Conservation (phyloP, 1,284 basidiomycete genomes). For the Exobasidium rhododendri region DNA sequence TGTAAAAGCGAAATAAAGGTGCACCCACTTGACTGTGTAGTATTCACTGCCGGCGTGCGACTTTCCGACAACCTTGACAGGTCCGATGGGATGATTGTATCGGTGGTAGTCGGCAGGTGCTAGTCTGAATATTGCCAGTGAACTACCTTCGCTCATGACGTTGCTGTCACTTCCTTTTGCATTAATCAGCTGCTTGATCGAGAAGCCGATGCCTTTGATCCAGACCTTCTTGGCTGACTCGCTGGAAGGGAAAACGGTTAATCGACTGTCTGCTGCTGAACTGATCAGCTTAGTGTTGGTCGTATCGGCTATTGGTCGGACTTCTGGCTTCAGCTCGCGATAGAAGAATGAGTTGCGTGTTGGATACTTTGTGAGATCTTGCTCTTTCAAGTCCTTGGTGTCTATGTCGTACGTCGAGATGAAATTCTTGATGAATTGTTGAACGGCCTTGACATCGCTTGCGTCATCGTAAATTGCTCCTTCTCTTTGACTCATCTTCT, state of each 20-base stretch:
- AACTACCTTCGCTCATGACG: conserved; percentile 62
- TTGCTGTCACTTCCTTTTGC: conserved; percentile 37
- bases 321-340: conserved; percentile 78
- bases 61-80: conserved; percentile 12
- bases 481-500: conserved; percentile 31
- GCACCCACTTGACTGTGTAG: conserved; percentile 23
- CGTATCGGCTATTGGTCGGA: conserved; percentile 72
- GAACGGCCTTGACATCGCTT: conserved; percentile 16
- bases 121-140: conserved; percentile 61
- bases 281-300: conserved; percentile 74
- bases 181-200: conserved; percentile 73
- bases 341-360: conserved; percentile 86
- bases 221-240: conserved; percentile 80
- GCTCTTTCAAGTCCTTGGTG: conserved; percentile 77
- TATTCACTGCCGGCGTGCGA: conserved; percentile 19
- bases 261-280: conserved; percentile 84
- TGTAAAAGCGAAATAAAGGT: conserved; percentile 10
- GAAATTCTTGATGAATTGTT: conserved; percentile 59
- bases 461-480: conserved; percentile 33
- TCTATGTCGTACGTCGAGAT: conserved; percentile 86
- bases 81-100: conserved; percentile 57
- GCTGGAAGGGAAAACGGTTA: conserved; percentile 87
- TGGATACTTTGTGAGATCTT: conserved; percentile 78
- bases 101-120: conserved; percentile 32
- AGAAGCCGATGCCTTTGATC: conserved; percentile 96